A percentile compares a stretch with the other conserved stretches of the same genome.
phyloP scores from a whole-genome alignment of 2,329 filamentous ascomycete species.

The Byssothecium circinans region DNA sequence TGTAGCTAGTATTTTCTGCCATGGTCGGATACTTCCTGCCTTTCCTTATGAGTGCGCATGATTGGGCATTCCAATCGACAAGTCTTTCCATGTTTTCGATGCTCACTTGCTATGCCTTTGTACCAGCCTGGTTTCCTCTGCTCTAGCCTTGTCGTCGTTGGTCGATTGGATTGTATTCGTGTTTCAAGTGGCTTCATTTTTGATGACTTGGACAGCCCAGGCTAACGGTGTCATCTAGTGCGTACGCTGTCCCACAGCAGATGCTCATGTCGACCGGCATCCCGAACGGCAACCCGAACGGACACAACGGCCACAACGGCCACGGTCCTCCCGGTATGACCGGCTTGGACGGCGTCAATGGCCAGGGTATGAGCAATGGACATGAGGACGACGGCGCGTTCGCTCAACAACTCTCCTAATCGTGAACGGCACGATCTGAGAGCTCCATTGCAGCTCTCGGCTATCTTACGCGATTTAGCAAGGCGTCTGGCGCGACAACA shows the following conservation, averaged over 20 bases:
- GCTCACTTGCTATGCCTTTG: constrained; percentile 36
- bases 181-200: constrained; percentile 5
- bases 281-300: constrained; percentile 26
- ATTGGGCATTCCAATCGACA: constrained; percentile 43
- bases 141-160: constrained; percentile 16
- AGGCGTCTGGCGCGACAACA: constrained; percentile 33
- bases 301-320: constrained; percentile 16
- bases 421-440: constrained; percentile 1
- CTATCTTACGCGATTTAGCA: constrained; percentile 21
- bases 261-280: constrained; percentile 24
- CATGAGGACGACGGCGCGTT: constrained; percentile 40
- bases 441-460: neutral
- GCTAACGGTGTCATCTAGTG: constrained; percentile 25
- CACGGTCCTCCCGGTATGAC: constrained; percentile 22
- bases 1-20: constrained; percentile 38
- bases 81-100: constrained; percentile 26
- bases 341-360: constrained; percentile 34
- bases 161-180: constrained; percentile 11
- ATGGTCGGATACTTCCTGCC: constrained; percentile 37
- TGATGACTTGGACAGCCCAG: neutral
- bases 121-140: constrained; percentile 24
- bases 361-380: constrained; percentile 34
- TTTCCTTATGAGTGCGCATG: constrained; percentile 41
- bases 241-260: constrained; percentile 31
- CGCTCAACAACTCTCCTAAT: constrained; percentile 32